phyloP scores from a whole-genome alignment of 2,329 filamentous ascomycete species.

The Talaromyces sp. region DNA sequence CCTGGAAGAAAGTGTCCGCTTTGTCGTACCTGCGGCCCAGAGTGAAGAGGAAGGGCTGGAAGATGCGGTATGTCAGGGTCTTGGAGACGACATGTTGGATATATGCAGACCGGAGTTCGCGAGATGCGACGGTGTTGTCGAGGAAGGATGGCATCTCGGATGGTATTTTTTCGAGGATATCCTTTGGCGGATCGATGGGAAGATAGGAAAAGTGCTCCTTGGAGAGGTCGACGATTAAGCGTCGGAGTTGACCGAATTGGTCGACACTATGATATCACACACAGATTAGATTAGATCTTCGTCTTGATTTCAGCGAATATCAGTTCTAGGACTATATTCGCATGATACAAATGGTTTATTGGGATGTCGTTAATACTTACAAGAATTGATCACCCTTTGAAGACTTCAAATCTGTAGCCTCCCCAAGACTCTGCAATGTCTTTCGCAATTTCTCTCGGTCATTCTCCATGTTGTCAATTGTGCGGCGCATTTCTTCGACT shows the following conservation, averaged over 20 bases:
- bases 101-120: constrained; percentile 55
- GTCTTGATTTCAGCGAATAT: background rate
- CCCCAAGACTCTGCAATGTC: constrained; percentile 51
- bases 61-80: constrained; percentile 56
- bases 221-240: constrained; percentile 53
- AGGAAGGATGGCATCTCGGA: constrained; percentile 55
- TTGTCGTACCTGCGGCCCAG: constrained; percentile 55
- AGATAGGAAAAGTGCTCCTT: constrained; percentile 54
- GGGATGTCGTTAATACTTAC: constrained; percentile 39
- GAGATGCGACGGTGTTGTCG: constrained; percentile 52
- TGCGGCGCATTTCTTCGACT: constrained; percentile 45
- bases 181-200: constrained; percentile 51
- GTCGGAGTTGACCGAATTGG: constrained; percentile 53
- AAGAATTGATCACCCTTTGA: constrained; percentile 51
- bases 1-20: constrained; percentile 56
- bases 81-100: constrained; percentile 57
- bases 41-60: constrained; percentile 59
- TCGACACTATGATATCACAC: constrained; percentile 45
- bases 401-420: constrained; percentile 53
- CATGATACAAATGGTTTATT: background rate
- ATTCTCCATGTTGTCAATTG: constrained; percentile 51
- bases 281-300: constrained; percentile 14
- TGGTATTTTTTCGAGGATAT: constrained; percentile 53
- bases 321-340: background rate
- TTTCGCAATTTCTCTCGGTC: constrained; percentile 53